These are phyloP conservation scores for Agastache rugosa DNA, from an alignment of 257 asterid genomes.

Conservation along the genomic window DNA sequence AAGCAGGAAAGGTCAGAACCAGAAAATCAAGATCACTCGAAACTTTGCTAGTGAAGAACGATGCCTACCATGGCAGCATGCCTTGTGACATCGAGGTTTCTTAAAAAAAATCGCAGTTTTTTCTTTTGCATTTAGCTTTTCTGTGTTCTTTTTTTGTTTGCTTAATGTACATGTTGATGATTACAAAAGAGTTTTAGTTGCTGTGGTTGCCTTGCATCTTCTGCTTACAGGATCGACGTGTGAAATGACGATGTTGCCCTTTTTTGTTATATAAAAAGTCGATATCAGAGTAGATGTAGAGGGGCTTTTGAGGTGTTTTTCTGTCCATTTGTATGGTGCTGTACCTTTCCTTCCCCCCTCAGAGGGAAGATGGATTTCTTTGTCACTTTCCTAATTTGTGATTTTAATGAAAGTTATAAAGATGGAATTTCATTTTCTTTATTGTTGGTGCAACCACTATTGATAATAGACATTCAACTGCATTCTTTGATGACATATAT, in stretches of 20 bases:
- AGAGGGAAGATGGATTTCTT: conserved; percentile 39
- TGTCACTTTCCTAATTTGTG: conserved; percentile 30
- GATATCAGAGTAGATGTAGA: conserved; percentile 5
- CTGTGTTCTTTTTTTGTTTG: neutral
- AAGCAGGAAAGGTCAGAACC: conserved; percentile 69
- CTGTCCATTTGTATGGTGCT: conserved; percentile 28
- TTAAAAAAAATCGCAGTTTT: conserved; percentile 32
- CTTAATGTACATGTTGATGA: conserved; percentile 15
- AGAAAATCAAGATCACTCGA: conserved; percentile 73
- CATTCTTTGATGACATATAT: conserved; percentile 16
- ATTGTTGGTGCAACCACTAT: conserved; percentile 44
- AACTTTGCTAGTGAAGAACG: conserved; percentile 58
- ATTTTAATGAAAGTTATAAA: conserved; percentile 42
- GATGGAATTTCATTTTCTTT: conserved; percentile 58
- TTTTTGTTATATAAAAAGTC: neutral
- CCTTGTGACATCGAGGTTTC: conserved; percentile 37
- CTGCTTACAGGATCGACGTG: conserved; percentile 17
- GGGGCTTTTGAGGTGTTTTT: conserved; percentile 25
- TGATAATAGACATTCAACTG: conserved; percentile 37
- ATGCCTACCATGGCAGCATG: conserved; percentile 36
- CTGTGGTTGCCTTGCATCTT: conserved; percentile 29
- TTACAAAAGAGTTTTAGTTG: conserved; percentile 30
- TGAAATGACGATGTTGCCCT: conserved; percentile 12
- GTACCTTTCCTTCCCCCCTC: conserved; percentile 34
- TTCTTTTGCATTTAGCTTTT: neutral